phyloP scores from a whole-genome alignment of 768 basidiomycete genomes.

The Chalciporus sphaerocephalus region DNA sequence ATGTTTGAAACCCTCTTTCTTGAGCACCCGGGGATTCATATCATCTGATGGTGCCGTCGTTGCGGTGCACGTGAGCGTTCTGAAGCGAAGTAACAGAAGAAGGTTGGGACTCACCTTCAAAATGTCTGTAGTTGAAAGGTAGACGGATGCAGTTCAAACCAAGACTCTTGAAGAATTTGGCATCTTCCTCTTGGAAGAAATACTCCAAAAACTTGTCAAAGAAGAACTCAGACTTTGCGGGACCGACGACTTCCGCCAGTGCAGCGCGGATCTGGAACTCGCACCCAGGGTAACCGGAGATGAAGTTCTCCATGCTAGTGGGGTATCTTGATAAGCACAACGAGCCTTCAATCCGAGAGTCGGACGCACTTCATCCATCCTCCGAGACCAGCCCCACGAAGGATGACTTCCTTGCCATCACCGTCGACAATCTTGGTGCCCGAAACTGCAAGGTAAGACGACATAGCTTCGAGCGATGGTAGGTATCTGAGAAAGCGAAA shows the following conservation, averaged over 20 bases:
- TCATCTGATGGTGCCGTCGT: slow-evolving; percentile 43
- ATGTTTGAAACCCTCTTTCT: slow-evolving; percentile 71
- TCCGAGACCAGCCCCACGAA: slow-evolving; percentile 73
- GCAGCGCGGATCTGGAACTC: slow-evolving; percentile 74
- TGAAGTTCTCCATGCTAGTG: slow-evolving; percentile 72
- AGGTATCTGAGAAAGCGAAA: background rate
- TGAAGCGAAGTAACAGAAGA: background rate
- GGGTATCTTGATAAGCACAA: background rate
- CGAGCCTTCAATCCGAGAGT: slow-evolving; percentile 6
- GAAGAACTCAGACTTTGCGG: slow-evolving; percentile 69
- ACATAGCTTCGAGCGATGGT: slow-evolving; percentile 14
- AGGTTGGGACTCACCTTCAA: slow-evolving; percentile 41
- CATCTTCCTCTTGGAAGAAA: slow-evolving; percentile 76
- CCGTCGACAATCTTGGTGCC: slow-evolving; percentile 60
- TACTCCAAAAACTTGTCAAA: slow-evolving; percentile 88
- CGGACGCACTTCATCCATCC: slow-evolving; percentile 80
- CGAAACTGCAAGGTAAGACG: slow-evolving; percentile 49
- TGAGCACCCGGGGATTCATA: slow-evolving; percentile 74
- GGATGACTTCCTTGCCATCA: slow-evolving; percentile 51
- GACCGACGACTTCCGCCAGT: slow-evolving; percentile 60
- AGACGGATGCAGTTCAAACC: slow-evolving; percentile 79
- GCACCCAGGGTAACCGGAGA: slow-evolving; percentile 75
- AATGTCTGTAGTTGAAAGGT: slow-evolving; percentile 71
- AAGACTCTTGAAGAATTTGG: slow-evolving; percentile 70
- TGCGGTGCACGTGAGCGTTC: background rate